Base-by-base conservation (phyloP, 2,329 filamentous ascomycete genomes). In the Diaporthe helianthi region DNA sequence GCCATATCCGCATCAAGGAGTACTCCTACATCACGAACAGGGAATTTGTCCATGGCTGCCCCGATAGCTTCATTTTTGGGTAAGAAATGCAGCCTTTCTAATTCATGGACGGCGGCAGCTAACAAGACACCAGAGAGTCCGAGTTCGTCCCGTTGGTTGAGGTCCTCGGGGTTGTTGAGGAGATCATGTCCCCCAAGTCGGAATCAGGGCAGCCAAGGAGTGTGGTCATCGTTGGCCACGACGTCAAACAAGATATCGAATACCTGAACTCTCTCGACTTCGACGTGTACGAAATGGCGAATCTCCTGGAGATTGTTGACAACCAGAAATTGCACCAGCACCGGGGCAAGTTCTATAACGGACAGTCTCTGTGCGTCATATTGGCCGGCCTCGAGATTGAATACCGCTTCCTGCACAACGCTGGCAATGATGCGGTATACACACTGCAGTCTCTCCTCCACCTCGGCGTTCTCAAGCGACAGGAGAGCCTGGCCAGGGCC, bases 211-310 rank as follows among this genome's bases (percentile, higher is more conserved):
- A 55, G 52, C 52, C 73, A 76, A 22, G 79, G 78, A 31, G 60
- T n/a, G 89, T 97, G 53, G 83, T 97, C 29, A 83, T 98, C 17
- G 88, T 98, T 2, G 96, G 93, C 22, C 94, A 98, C 76, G 90
- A 92, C 70, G 79, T 91, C 12, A 75, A 79, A 1, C 78, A 84
- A 13, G 96, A 98, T 75, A 82, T 97, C 70, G 80, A 82, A 0
- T 93, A 91, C 76, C 85, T 97, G 13, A 79, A 82, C 3, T 80
- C 81, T 3, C 76, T 95, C n/a, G 90, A 90, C 15, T 90, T 91
- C 75, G 84, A 91, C 63, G 77, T 90, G 2, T 76, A 80, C 65
- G 81, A 82, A 15, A 79, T 88, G 8, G 77, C 80, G 2, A 87
- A 86, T 67, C 81, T 93, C 22, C 71, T 89, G 29, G 90, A 93